Conservation (phyloP, 768 basidiomycete genomes). For the Termitomyces sp. region DNA sequence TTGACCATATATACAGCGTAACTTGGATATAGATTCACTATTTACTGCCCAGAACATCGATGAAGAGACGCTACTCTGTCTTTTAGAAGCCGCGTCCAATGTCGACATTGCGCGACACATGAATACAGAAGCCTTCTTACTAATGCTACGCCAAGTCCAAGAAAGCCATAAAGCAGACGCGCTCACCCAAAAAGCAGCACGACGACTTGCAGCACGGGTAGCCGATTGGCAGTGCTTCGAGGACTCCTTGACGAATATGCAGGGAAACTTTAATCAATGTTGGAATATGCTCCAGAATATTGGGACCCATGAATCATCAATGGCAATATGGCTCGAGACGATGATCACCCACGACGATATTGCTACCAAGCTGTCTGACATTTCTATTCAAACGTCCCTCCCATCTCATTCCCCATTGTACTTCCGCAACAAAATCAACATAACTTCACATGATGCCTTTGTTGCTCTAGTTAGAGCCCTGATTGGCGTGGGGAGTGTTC, state of each 20-base stretch:
- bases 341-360: slow-evolving; percentile 60
- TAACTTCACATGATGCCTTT: slow-evolving; percentile 52
- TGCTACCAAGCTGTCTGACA: slow-evolving; percentile 38
- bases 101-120: slow-evolving; percentile 58
- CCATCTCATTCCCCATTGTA: slow-evolving; percentile 34
- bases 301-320: slow-evolving; percentile 58
- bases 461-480: slow-evolving; percentile 61
- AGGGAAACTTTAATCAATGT: slow-evolving; percentile 47
- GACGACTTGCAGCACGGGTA: slow-evolving; percentile 46
- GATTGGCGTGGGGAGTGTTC: slow-evolving; percentile 61
- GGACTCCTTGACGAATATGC: slow-evolving; percentile 52
- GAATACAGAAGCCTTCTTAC: slow-evolving; percentile 38
- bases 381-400: slow-evolving; percentile 30
- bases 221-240: slow-evolving; percentile 58
- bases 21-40: slow-evolving; percentile 48
- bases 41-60: slow-evolving; percentile 54
- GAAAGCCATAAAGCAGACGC: slow-evolving; percentile 33
- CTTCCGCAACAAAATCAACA: slow-evolving; percentile 24
- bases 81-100: slow-evolving; percentile 66
- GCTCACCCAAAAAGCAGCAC: slow-evolving; percentile 40
- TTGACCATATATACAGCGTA: slow-evolving; percentile 36
- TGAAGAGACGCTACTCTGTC: slow-evolving; percentile 47
- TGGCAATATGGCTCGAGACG: slow-evolving; percentile 71
- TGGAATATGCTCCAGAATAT: slow-evolving; percentile 56
- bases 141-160: slow-evolving; percentile 34